phyloP scores from a whole-genome alignment of 495 filamentous ascomycete genomes.

The Usnea hakonensis region DNA sequence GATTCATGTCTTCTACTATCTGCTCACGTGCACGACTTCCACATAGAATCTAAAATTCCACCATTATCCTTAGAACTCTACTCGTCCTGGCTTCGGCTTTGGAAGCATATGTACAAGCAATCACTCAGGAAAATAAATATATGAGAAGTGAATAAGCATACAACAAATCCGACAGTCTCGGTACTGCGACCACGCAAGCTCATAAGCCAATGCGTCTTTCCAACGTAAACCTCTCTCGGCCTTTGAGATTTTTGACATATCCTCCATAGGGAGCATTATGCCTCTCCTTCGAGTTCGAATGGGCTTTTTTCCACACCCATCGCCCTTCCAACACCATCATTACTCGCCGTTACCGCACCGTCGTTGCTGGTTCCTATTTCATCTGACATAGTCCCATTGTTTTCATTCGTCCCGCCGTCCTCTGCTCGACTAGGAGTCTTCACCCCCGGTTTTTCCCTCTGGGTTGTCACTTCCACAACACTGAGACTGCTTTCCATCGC shows the following conservation, averaged over 20 bases:
- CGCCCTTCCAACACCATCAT: neutral
- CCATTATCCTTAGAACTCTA: neutral
- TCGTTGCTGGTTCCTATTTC: neutral
- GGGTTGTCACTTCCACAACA: constrained; percentile 68
- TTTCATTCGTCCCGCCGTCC: constrained; percentile 8
- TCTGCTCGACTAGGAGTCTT: constrained; percentile 61
- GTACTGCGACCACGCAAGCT: neutral
- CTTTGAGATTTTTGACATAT: too few species aligned
- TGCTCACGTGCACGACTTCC: neutral
- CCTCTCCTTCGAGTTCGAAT: constrained; percentile 26
- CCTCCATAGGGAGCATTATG: constrained; percentile 2
- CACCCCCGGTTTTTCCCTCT: constrained; percentile 77
- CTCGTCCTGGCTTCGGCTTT: neutral
- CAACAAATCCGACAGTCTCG: neutral
- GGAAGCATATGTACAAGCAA: neutral
- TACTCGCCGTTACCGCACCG: neutral
- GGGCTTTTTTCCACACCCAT: constrained; percentile 19
- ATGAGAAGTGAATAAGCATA: neutral
- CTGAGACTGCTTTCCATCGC: constrained; percentile 50
- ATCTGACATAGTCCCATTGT: neutral
- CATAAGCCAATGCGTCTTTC: neutral
- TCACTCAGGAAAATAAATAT: neutral
- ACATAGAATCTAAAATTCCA: neutral
- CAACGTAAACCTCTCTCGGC: neutral
- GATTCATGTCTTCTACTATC: neutral